Evolutionary conservation across 768 basidiomycete genomes (phyloP).

Genomic region (Leccinum disarticulatum): DNA sequence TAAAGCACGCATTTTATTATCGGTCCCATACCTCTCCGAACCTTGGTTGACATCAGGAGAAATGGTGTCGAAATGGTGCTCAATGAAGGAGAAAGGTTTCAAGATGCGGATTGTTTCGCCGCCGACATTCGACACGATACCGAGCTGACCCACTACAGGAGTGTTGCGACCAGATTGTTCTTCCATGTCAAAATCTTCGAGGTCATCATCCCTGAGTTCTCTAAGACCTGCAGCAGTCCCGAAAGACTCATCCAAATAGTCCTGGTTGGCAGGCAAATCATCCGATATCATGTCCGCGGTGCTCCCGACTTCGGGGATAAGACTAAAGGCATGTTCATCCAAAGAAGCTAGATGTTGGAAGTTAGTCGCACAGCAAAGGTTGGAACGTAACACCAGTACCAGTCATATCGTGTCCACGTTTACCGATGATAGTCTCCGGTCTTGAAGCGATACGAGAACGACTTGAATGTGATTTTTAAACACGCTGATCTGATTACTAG

Average conservation of each 20-base stretch:
- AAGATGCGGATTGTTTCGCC: constrained; percentile 88
- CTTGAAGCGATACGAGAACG: constrained; percentile 4
- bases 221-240: constrained; percentile 74
- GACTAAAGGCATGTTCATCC: constrained; percentile 80
- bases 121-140: constrained; percentile 60
- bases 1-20: background rate
- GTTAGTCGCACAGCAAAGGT: constrained; percentile 2
- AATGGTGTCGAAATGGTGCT: constrained; percentile 72
- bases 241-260: constrained; percentile 85
- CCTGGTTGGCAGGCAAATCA: constrained; percentile 84
- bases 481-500: background rate
- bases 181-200: constrained; percentile 59
- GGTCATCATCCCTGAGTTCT: constrained; percentile 69
- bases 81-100: constrained; percentile 60
- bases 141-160: constrained; percentile 32
- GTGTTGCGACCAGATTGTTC: constrained; percentile 18
- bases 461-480: constrained; percentile 10
- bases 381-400: constrained; percentile 19
- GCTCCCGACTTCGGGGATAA: constrained; percentile 71
- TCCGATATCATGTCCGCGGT: constrained; percentile 88
- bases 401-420: constrained; percentile 25
- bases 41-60: constrained; percentile 53
- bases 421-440: constrained; percentile 8
- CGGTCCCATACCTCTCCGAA: constrained; percentile 43
- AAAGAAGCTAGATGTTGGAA: constrained; percentile 53